These are phyloP conservation scores for Centrapalus pauciflorus DNA, from an alignment of 129 eudicot genomes.

Conservation along the genomic window DNA sequence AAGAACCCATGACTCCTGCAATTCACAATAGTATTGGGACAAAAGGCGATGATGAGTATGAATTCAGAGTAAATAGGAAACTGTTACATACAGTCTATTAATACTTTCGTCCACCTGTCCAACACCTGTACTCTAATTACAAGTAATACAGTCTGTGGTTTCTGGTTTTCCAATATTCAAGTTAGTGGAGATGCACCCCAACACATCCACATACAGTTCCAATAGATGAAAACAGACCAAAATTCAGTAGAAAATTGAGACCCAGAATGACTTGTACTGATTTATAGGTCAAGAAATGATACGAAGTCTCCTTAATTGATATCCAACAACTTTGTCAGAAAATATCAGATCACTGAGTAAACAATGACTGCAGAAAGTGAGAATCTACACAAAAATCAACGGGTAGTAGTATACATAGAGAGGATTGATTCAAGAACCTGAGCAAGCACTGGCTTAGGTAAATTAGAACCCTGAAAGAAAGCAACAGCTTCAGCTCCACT, in stretches of 20 bases:
- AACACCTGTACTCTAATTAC: not conserved
- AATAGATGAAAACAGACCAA: not conserved
- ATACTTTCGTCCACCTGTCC: not conserved
- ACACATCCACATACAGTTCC: not conserved
- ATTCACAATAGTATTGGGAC: not conserved
- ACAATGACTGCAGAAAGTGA: not conserved
- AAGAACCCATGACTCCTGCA: not conserved
- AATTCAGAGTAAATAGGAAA: not conserved
- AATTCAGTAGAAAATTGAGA: not conserved
- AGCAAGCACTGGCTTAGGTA: constrained; percentile 74
- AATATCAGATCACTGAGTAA: not conserved
- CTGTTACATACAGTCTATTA: not conserved
- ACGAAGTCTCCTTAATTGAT: not conserved
- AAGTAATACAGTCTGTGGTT: not conserved
- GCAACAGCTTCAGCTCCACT: constrained; percentile 90
- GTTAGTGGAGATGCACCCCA: not conserved
- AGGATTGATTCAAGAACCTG: constrained; percentile 45
- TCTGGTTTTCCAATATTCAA: not conserved
- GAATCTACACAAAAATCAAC: not conserved
- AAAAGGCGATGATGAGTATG: not conserved
- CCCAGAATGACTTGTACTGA: not conserved
- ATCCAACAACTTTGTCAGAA: not conserved
- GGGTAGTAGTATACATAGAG: not conserved
- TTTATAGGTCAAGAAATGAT: not conserved
- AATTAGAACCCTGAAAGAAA: constrained; percentile 75